Percentiles rank a stretch among this genome's conserved stretches.
Conservation (phyloP, 2,329 filamentous ascomycete genomes). For the Aspergillus thermomutatus region DNA sequence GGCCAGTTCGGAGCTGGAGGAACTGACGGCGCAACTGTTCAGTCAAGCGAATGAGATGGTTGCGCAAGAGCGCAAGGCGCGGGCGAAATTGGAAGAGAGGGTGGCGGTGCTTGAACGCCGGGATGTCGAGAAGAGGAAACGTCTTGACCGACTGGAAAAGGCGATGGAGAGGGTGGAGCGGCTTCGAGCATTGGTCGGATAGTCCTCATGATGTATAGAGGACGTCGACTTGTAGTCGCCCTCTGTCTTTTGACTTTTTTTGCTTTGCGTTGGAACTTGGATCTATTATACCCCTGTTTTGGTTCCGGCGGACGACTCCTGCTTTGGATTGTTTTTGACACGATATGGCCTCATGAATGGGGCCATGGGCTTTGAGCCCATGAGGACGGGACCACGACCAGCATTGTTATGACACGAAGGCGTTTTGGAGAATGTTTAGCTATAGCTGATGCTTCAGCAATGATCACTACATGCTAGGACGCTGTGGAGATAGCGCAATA, state of each 20-base stretch:
- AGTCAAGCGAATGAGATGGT: constrained; percentile 67
- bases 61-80: constrained; percentile 57
- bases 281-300: constrained; percentile 4
- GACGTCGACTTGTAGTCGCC: no score
- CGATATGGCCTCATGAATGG: constrained; percentile 12
- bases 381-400: constrained; percentile 8
- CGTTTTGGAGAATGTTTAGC: neutral
- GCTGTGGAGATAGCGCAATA: no score
- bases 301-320: neutral
- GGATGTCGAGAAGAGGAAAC: constrained; percentile 50
- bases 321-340: constrained; percentile 7
- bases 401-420: constrained; percentile 1
- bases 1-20: constrained; percentile 58
- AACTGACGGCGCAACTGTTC: constrained; percentile 59
- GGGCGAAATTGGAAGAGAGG: constrained; percentile 50
- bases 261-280: neutral
- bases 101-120: constrained; percentile 45
- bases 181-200: constrained; percentile 52
- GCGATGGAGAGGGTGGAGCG: constrained; percentile 57
- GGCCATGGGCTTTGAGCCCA: constrained; percentile 2
- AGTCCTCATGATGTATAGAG: constrained; percentile 9
- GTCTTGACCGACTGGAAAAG: constrained; percentile 54
- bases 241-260: neutral
- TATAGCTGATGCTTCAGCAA: neutral
- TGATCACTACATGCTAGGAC: neutral